Conservation (phyloP, 495 filamentous ascomycete species). For the Aspergillus sclerotioniger region DNA sequence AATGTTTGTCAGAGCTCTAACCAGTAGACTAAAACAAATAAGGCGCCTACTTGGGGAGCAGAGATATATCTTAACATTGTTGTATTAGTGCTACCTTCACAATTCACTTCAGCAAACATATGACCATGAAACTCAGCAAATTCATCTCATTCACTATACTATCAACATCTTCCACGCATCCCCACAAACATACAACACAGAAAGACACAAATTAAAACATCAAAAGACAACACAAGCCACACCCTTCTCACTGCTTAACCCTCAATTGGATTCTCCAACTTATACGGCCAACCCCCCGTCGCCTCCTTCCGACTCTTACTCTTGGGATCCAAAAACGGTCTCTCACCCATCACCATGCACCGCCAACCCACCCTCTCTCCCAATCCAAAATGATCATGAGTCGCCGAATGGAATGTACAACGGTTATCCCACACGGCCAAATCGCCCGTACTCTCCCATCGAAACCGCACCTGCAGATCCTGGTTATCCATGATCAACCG, state of each 20-base stretch:
- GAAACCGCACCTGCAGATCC: constrained; percentile 6
- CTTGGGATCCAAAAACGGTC: constrained; percentile 57
- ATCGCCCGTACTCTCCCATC: constrained; percentile 4
- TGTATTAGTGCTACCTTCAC: too few relatives aligned
- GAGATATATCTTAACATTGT: too few relatives aligned
- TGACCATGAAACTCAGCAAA: too few relatives aligned
- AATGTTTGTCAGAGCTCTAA: too few relatives aligned
- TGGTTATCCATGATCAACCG: constrained; percentile 6
- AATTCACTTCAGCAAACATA: too few relatives aligned
- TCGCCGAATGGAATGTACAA: constrained; percentile 2
- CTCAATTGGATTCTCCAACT: neutral
- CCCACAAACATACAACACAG: too few relatives aligned
- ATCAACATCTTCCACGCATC: too few relatives aligned
- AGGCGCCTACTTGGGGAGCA: too few relatives aligned
- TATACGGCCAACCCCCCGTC: constrained; percentile 7
- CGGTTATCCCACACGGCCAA: constrained; percentile 5
- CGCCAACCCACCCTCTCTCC: constrained; percentile 59
- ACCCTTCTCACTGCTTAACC: neutral
- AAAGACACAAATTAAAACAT: too few relatives aligned
- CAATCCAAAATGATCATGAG: constrained; percentile 43
- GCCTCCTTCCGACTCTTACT: constrained; percentile 43
- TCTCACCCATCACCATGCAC: constrained; percentile 62
- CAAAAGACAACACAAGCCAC: too few relatives aligned
- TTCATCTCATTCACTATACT: too few relatives aligned
- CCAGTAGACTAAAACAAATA: too few relatives aligned